phyloP scores from a whole-genome alignment of 1,284 basidiomycete species.

The Fomes fomentarius region DNA sequence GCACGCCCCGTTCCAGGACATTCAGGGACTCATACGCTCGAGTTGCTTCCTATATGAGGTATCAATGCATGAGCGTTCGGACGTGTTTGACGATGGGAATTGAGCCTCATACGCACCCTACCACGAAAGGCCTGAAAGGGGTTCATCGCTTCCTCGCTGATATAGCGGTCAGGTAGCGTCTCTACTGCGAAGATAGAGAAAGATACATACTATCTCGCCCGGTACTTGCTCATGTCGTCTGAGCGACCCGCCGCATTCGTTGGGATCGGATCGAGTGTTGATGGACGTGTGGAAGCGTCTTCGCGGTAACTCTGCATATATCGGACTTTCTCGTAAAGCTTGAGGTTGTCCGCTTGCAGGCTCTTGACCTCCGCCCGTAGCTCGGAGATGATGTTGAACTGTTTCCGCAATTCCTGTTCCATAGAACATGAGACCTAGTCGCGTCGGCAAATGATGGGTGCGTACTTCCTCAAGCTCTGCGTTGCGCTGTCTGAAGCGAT shows the following conservation, averaged over 20 bases:
- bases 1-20: slow-evolving; percentile 87
- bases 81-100: too few species aligned
- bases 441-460: too few species aligned
- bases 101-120: slow-evolving; percentile 64
- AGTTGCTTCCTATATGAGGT: slow-evolving; percentile 79
- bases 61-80: too few species aligned
- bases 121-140: slow-evolving; percentile 98
- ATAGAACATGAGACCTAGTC: too few species aligned
- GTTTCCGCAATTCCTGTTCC: slow-evolving; percentile 92
- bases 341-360: slow-evolving; percentile 90
- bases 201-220: slow-evolving; percentile 67
- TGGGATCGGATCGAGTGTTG: slow-evolving; percentile 72
- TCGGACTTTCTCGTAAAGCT: slow-evolving; percentile 94
- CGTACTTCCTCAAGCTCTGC: slow-evolving; percentile 92
- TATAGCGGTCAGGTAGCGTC: background rate
- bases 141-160: slow-evolving; percentile 89
- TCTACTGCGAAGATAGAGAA: background rate
- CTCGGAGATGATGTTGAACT: slow-evolving; percentile 93
- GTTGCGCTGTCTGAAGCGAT: slow-evolving; percentile 94
- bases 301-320: slow-evolving; percentile 95
- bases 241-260: slow-evolving; percentile 42
- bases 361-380: slow-evolving; percentile 74
- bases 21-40: slow-evolving; percentile 91
- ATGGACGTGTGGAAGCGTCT: slow-evolving; percentile 55
- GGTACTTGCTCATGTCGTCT: slow-evolving; percentile 88